Conservation (phyloP, 2,329 filamentous ascomycete genomes). For the Calonectria naviculata region DNA sequence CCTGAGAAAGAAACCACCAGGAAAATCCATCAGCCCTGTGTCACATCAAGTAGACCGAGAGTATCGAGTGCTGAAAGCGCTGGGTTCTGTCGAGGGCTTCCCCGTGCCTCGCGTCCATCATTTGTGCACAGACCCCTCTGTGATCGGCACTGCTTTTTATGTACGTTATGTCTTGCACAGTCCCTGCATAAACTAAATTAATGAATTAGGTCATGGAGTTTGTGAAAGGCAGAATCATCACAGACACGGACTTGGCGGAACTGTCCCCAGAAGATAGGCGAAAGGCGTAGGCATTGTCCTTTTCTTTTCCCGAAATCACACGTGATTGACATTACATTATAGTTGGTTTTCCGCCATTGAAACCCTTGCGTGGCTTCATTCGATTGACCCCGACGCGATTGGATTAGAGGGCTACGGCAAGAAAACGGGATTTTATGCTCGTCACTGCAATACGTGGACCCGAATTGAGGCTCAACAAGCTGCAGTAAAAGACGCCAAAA, state of each 20-base stretch:
- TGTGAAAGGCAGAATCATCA: constrained; percentile 22
- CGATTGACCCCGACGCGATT: constrained; percentile 14
- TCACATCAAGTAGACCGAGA: constrained; percentile 27
- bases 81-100: constrained; percentile 12
- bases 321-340: not conserved
- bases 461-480: constrained; percentile 15
- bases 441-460: constrained; percentile 19
- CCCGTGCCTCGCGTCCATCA: constrained; percentile 22
- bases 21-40: constrained; percentile 8
- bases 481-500: constrained; percentile 4
- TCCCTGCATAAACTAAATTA: not conserved
- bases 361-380: constrained; percentile 21
- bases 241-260: not conserved
- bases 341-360: constrained; percentile 19
- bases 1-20: constrained; percentile 26
- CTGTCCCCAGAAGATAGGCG: constrained; percentile 10
- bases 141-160: constrained; percentile 26
- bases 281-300: not conserved
- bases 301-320: too few relatives aligned
- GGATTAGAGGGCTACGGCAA: constrained; percentile 13
- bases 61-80: constrained; percentile 16
- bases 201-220: constrained; percentile 16
- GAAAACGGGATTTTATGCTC: constrained; percentile 11
- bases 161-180: not conserved
- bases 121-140: constrained; percentile 9